Conservation (phyloP, 805 yeast genomes). For the Candida ovalis region DNA sequence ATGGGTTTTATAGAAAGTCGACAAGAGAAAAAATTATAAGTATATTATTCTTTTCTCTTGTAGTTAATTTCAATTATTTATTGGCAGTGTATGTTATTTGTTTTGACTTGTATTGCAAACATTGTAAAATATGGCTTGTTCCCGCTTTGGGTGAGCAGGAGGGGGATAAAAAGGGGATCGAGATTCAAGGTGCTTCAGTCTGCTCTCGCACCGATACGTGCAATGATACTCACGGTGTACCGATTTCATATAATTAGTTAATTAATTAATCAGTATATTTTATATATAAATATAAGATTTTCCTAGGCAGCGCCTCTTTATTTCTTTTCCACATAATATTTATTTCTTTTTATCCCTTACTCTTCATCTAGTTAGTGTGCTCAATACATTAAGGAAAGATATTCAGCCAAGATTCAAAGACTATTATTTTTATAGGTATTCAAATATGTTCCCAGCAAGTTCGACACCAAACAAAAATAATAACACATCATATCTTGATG, state of each 20-base stretch:
- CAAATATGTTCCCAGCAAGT: too few species aligned
- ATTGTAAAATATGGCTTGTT: background rate
- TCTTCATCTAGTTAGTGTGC: slow-evolving; percentile 24
- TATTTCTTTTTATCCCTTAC: slow-evolving; percentile 26
- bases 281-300: too few species aligned
- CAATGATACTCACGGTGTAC: too few species aligned
- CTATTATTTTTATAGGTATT: too few species aligned
- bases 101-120: background rate
- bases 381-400: too few species aligned
- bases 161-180: background rate
- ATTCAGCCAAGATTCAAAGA: slow-evolving; percentile 25
- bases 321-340: too few species aligned
- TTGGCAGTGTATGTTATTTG: background rate
- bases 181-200: background rate
- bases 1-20: background rate
- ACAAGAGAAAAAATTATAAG: background rate
- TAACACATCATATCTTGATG: too few species aligned
- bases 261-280: too few species aligned
- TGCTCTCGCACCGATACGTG: too few species aligned
- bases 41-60: background rate
- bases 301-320: too few species aligned
- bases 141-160: background rate
- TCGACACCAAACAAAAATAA: too few species aligned
- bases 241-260: too few species aligned
- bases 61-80: background rate